Evolutionary conservation across 495 filamentous ascomycete species (phyloP).

Genomic region (Penicillium antarcticum): DNA sequence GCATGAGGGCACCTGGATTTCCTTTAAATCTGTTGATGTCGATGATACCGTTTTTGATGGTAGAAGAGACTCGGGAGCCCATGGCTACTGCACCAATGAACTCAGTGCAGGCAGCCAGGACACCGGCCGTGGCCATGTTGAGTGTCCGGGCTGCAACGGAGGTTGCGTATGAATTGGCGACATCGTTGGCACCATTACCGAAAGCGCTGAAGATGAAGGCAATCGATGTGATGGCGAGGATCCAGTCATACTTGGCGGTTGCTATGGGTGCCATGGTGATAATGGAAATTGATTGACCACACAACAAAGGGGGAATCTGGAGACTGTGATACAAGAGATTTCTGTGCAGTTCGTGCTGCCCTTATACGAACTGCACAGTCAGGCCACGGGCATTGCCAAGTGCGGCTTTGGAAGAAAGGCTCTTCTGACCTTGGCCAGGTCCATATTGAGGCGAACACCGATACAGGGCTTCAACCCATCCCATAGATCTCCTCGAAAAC

Average conservation of each 20-base stretch:
- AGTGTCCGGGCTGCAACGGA: constrained; percentile 36
- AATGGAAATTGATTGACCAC: not conserved
- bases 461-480: not conserved
- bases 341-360: not conserved
- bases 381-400: constrained; percentile 6
- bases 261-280: constrained; percentile 20
- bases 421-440: constrained; percentile 1
- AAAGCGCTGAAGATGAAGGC: constrained; percentile 42
- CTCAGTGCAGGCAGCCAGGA: constrained; percentile 37
- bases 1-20: constrained; percentile 54
- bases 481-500: not conserved
- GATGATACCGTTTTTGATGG: constrained; percentile 67
- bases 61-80: constrained; percentile 61
- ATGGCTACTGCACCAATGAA: constrained; percentile 62
- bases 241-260: constrained; percentile 47
- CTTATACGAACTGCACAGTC: constrained; percentile 2
- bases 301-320: not conserved
- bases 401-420: not conserved
- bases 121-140: constrained; percentile 35
- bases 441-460: not conserved
- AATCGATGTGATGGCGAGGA: constrained; percentile 44
- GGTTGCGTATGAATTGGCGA: constrained; percentile 44
- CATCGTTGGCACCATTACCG: constrained; percentile 48
- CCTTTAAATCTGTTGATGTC: constrained; percentile 46
- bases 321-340: not conserved